phyloP scores from a whole-genome alignment of 208 protist species.

The Tritrichomonas musculus region DNA sequence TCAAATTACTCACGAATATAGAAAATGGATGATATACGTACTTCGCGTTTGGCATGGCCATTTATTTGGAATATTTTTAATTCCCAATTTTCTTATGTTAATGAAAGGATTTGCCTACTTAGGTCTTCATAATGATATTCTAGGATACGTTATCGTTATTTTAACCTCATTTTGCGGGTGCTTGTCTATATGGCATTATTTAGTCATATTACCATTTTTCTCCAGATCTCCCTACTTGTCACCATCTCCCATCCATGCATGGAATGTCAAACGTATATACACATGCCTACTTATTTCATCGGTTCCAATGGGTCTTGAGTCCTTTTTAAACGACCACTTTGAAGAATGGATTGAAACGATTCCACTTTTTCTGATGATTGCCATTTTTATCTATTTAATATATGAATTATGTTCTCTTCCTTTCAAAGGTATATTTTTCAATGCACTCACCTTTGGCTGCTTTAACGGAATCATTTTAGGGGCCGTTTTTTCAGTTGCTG shows the following conservation, averaged over 20 bases:
- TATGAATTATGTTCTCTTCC: background rate
- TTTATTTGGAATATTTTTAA: background rate
- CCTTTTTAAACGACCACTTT: background rate
- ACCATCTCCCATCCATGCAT: background rate
- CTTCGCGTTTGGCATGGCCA: background rate
- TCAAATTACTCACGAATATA: background rate
- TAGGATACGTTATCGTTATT: background rate
- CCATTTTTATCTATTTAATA: background rate
- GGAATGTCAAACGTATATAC: background rate
- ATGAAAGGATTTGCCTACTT: background rate
- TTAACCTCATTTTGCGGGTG: background rate
- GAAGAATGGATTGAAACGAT: background rate
- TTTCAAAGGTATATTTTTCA: background rate
- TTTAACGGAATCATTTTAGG: background rate
- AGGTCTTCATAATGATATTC: background rate
- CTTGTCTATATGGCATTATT: background rate
- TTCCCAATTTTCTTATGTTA: background rate
- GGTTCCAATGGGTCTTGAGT: background rate
- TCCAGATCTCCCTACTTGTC: background rate
- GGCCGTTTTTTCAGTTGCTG: background rate
- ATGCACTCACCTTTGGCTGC: background rate
- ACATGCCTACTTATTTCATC: background rate
- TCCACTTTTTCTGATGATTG: background rate
- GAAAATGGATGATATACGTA: background rate
- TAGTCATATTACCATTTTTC: background rate